Base-by-base conservation (phyloP, 495 filamentous ascomycete species). In the Penicillium cinerascens region DNA sequence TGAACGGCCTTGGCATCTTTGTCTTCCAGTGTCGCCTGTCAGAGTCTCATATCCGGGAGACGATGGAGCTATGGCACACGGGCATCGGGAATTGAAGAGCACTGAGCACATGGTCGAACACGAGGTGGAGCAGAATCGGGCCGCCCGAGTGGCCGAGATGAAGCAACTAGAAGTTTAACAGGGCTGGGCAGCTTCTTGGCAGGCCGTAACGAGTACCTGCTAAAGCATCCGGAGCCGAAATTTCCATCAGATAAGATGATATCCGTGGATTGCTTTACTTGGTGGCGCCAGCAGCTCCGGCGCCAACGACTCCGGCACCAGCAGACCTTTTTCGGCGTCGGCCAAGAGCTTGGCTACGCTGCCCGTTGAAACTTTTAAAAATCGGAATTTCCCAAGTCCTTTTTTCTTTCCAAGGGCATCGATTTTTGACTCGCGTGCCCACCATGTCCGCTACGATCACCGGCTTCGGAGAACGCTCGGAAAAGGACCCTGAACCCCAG, bases 181-280 rank as follows among this genome's bases (percentile, higher is more conserved):
- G 38, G 45, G 20, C 42, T 44, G 40, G 33, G 37, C 45, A 39
- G 16, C 21, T 18, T 25, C 44, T 40, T 2, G 26, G 8, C 18
- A 42, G 10, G 3, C 11, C 13, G 21, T 44, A 42, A 40, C 42
- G 23, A 21, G 20, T 23, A 25, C 15, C 21, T 17, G 13, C 2
- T n/a, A 45, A 47, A 25, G 33, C 16, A 22, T 40, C 17, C 15
- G 11, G 1, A 15, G 15, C 16, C 33, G 6, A 21, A 21, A 10
- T n/a, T 29, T 21, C 36, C 39, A 54, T 54, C 52, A 43, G 52
- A 54, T 54, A 54, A 54, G 52, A 54, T 54, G 45, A n/a, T 29
- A 38, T 16, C 20, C 48, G 44, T 38, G 45, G 51, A 44, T 21
- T n/a, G n/a, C 20, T 9, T 20, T 41, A 11, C 11, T 20, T 6